Conservation (phyloP, 768 basidiomycete genomes). For the Lentinula lateritia region DNA sequence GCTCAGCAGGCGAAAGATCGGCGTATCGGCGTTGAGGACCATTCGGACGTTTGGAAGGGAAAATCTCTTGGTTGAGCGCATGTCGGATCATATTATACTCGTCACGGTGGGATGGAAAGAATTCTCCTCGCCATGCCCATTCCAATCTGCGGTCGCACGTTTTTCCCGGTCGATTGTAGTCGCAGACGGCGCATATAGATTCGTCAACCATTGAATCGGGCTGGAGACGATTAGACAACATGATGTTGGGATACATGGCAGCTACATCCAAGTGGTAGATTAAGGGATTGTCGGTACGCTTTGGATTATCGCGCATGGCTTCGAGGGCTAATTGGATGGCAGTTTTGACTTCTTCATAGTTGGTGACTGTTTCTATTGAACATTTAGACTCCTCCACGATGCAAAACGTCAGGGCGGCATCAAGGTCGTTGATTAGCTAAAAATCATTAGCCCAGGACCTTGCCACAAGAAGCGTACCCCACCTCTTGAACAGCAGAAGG, state of each 20-base stretch:
- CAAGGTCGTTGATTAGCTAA: conserved; percentile 91
- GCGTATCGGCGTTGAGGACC: conserved; percentile 73
- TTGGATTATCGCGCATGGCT: conserved; percentile 85
- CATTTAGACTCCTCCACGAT: conserved; percentile 81
- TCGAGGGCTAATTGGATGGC: conserved; percentile 77
- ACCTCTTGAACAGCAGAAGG: conserved; percentile 85
- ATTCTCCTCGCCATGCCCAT: conserved; percentile 99
- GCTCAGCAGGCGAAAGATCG: conserved; percentile 80
- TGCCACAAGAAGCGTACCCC: conserved; percentile 4
- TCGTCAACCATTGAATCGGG: conserved; percentile 98
- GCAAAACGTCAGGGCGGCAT: conserved; percentile 85
- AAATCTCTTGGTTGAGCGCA: conserved; percentile 89
- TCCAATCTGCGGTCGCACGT: conserved; percentile 88
- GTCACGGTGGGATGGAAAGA: conserved; percentile 94
- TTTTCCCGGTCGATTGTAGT: conserved; percentile 96
- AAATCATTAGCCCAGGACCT: conserved; percentile 1
- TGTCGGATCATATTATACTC: conserved; percentile 99
- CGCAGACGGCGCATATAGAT: conserved; percentile 94
- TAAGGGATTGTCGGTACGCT: conserved; percentile 84
- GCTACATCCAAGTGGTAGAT: conserved; percentile 99
- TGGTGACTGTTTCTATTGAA: conserved; percentile 78
- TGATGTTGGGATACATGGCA: conserved; percentile 99
- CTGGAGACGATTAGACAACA: conserved; percentile 98
- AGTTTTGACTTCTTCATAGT: conserved; percentile 89
- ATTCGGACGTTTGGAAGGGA: conserved; percentile 75